Percentiles rank a stretch among this genome's conserved stretches.
Conservation (phyloP, 2,329 filamentous ascomycete genomes). For the Arthrobotrys sphaeroides region DNA sequence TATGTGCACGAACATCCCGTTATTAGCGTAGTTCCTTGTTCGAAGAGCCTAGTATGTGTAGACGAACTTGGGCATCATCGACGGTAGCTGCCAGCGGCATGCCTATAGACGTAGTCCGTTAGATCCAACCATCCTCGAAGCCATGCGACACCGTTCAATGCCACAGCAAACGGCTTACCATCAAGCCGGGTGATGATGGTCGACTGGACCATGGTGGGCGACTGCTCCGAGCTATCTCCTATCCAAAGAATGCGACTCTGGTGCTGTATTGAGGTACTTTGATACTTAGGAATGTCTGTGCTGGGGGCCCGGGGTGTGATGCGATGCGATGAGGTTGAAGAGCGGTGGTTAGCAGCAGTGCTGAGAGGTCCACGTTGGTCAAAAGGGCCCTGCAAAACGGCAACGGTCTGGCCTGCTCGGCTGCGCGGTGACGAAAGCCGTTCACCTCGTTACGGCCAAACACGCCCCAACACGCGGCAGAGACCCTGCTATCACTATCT, state of each 20-base stretch:
- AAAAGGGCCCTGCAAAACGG: conserved; percentile 15
- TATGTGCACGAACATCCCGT: conserved; percentile 59
- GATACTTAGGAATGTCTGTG: background rate
- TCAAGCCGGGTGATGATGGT: conserved; percentile 95
- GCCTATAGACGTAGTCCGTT: conserved; percentile 67
- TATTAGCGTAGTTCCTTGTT: conserved; percentile 9
- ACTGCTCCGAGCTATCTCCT: background rate
- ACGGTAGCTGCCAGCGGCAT: conserved; percentile 94
- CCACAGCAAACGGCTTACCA: conserved; percentile 67
- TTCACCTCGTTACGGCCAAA: background rate
- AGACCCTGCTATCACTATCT: too few species aligned
- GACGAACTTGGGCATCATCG: conserved; percentile 79
- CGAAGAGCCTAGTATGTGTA: background rate
- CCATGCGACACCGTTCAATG: conserved; percentile 49
- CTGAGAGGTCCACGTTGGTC: conserved; percentile 51
- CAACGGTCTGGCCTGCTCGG: background rate
- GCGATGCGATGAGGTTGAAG: conserved; percentile 32
- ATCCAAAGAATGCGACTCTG: background rate
- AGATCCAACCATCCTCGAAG: conserved; percentile 52
- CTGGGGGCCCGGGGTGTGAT: too few species aligned
- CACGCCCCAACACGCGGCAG: conserved; percentile 39
- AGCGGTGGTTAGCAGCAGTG: background rate
- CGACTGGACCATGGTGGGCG: conserved; percentile 77
- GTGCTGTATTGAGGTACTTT: background rate
- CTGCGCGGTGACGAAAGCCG: conserved; percentile 51